Conservation (phyloP, 371 early-diverging fungal species). For the Saksenaea vasiformis region DNA sequence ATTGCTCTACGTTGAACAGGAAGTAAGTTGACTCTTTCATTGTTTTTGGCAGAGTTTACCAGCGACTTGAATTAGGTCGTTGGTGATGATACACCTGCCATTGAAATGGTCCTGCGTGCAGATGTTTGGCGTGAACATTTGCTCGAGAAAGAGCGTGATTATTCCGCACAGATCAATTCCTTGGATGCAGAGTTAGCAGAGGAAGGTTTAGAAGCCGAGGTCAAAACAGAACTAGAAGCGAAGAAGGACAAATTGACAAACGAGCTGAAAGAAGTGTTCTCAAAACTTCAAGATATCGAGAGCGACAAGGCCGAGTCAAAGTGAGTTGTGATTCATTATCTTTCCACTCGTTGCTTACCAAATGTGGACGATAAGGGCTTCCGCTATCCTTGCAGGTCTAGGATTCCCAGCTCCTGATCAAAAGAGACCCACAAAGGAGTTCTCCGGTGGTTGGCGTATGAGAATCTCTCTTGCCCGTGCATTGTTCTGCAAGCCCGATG, state of each 20-base stretch:
- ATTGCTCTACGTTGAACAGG: constrained; percentile 97
- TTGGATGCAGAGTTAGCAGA: constrained; percentile 37
- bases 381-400: constrained; percentile 91
- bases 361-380: constrained; percentile 60
- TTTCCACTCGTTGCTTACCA: background rate
- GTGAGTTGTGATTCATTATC: constrained; percentile 34
- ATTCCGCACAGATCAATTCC: constrained; percentile 44
- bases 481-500: constrained; percentile 93
- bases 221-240: constrained; percentile 63
- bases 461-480: constrained; percentile 96
- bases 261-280: constrained; percentile 81
- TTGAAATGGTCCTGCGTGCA: constrained; percentile 90
- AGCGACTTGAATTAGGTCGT: constrained; percentile 62
- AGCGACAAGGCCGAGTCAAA: constrained; percentile 94
- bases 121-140: constrained; percentile 94
- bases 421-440: constrained; percentile 81
- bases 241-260: constrained; percentile 65
- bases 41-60: background rate
- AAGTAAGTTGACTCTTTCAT: constrained; percentile 60
- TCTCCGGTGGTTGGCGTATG: constrained; percentile 97
- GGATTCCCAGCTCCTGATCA: constrained; percentile 88
- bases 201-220: constrained; percentile 49
- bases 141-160: constrained; percentile 79
- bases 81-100: constrained; percentile 87
- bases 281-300: constrained; percentile 89